These are phyloP conservation scores for Epichloe gansuensis DNA, from an alignment of 2,329 filamentous ascomycete genomes.

Conservation along the genomic window DNA sequence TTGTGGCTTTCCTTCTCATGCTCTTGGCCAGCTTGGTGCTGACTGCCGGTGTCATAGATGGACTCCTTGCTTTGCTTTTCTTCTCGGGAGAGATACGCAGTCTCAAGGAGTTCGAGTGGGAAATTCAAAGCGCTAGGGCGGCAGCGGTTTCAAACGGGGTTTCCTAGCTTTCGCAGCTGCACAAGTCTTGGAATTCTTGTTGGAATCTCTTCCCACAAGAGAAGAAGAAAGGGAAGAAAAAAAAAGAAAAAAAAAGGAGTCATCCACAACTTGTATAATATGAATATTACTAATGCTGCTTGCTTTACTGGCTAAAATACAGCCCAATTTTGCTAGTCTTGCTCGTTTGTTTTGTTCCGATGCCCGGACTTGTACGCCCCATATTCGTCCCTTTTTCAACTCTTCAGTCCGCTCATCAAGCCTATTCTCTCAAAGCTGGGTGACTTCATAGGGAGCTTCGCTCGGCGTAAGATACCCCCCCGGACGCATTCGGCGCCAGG, in stretches of 20 bases:
- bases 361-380: neutral
- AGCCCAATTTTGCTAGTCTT: too few relatives aligned
- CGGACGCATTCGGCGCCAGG: constrained; percentile 49
- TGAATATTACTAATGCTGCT: constrained; percentile 1
- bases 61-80: constrained; percentile 77
- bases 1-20: constrained; percentile 67
- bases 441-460: neutral
- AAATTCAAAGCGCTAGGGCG: constrained; percentile 58
- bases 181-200: neutral
- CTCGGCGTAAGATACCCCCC: constrained; percentile 16
- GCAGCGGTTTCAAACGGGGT: constrained; percentile 15
- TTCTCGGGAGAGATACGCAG: constrained; percentile 71
- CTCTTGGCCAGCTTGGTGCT: constrained; percentile 68
- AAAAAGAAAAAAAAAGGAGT: neutral
- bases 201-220: too few relatives aligned
- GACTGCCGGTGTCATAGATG: constrained; percentile 65
- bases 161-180: neutral
- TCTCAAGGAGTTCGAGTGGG: constrained; percentile 87
- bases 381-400: neutral
- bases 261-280: neutral
- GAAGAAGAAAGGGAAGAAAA: neutral
- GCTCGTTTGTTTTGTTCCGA: neutral
- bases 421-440: neutral
- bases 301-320: too few relatives aligned
- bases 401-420: neutral